Evolutionary conservation across 306 rosid species (phyloP), one percentile per base, ranked within the genome.

Genomic region (Boehmeria nivea): DNA sequence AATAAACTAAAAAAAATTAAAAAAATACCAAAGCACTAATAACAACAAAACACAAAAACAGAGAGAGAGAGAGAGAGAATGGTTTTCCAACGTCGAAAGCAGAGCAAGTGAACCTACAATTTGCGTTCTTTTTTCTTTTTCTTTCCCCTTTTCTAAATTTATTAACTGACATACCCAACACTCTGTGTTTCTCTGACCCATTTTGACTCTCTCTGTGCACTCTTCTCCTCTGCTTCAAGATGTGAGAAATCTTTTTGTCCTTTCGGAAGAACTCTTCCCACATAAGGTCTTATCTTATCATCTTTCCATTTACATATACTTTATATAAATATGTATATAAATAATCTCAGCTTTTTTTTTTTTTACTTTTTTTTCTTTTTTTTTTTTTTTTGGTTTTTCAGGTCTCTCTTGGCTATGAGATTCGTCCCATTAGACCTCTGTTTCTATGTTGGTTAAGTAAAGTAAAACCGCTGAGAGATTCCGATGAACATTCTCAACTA

Each of bases 41-140:
- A 17, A 12, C 15, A 2, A 54, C 0, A n/a, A 8, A 11, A 17
- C 3, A 6, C 3, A 26, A 15, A 76, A 19, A n/a, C 45, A 36
- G 23, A 43, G 66, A 44, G 66, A 40, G 33, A 56, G 38, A 62
- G 28, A 37, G 25, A 52, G 43, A 11, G 60, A 53, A 83, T 73
- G 89, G 76, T 73, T 58, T 72, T 77, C 89, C 87, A 46, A 77
- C 87, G 87, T 75, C 76, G 74, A 75, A 72, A 85, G 87, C 78
- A 74, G 38, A 62, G 48, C 56, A n/a, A n/a, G n/a, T n/a, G n/a
- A n/a, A n/a, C n/a, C n/a, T n/a, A n/a, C n/a, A 0, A 23, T 16
- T 17, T 46, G 51, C 51, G n/a, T 16, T 20, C 26, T 8, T 10
- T 12, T 6, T 8, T 46, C 15, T 14, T 8, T 18, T 8, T 21